Evolutionary conservation across 2,329 filamentous ascomycete genomes (phyloP).

Genomic region (Gaeumannomyces tritici): DNA sequence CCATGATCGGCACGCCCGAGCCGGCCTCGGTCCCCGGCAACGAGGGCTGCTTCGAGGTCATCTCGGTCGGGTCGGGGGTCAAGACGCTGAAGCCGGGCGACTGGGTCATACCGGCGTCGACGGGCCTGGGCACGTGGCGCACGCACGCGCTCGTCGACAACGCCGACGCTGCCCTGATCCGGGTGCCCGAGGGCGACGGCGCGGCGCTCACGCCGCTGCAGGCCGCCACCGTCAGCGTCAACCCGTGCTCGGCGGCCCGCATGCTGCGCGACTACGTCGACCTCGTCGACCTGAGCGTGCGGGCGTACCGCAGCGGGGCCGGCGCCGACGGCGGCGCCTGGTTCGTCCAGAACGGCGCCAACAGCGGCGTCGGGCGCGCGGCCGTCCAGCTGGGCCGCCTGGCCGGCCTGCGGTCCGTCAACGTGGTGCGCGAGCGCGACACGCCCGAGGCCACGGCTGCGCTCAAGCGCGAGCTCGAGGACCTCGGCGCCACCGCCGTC

Average conservation of each 20-base stretch:
- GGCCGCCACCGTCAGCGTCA: conserved; percentile 81
- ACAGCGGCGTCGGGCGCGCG: conserved; percentile 82
- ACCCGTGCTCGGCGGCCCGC: conserved; percentile 88
- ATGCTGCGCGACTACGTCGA: conserved; percentile 76
- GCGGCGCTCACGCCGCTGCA: conserved; percentile 56
- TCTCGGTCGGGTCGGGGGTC: conserved; percentile 52
- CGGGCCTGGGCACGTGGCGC: conserved; percentile 87
- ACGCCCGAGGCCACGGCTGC: conserved; percentile 54
- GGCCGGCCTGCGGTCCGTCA: conserved; percentile 88
- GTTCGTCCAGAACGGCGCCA: conserved; percentile 96
- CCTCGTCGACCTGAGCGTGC: conserved; percentile 34
- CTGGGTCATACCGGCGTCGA: conserved; percentile 83
- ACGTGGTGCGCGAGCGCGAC: conserved; percentile 69
- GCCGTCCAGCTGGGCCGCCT: conserved; percentile 79
- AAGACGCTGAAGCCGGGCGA: conserved; percentile 59
- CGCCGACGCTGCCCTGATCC: conserved; percentile 48
- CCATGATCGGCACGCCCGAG: conserved; percentile 60
- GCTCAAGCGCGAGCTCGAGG: conserved; percentile 39
- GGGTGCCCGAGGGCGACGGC: conserved; percentile 31
- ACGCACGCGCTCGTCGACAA: conserved; percentile 69
- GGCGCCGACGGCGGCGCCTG: conserved; percentile 80
- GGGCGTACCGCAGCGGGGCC: conserved; percentile 31
- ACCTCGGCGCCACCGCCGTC: conserved; percentile 47
- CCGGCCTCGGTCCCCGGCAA: conserved; percentile 78
- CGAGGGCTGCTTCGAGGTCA: conserved; percentile 89